These are phyloP conservation scores for Clathrus columnatus DNA, from an alignment of 768 basidiomycete genomes.

Conservation along the genomic window DNA sequence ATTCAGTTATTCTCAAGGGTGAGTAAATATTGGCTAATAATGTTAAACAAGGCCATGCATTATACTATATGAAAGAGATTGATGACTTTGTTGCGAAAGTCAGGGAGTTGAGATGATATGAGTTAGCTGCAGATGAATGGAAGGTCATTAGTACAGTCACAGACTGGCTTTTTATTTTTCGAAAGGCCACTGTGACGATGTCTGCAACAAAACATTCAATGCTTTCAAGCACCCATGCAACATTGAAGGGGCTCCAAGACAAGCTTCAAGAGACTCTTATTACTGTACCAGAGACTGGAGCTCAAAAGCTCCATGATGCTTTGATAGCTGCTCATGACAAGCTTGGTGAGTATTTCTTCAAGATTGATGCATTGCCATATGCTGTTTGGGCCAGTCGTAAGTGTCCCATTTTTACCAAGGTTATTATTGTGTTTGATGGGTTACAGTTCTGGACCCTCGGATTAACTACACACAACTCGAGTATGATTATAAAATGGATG, in stretches of 20 bases:
- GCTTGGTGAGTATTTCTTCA: slow-evolving; percentile 26
- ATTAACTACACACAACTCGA: not conserved
- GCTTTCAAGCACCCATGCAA: slow-evolving; percentile 24
- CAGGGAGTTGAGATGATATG: slow-evolving; percentile 14
- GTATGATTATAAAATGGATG: not conserved
- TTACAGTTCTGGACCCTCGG: not conserved
- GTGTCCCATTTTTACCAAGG: not conserved
- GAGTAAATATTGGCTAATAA: not conserved
- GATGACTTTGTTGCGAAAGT: slow-evolving; percentile 13
- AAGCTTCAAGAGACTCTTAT: slow-evolving; percentile 16
- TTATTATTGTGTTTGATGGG: not conserved
- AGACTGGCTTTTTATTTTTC: slow-evolving; percentile 22
- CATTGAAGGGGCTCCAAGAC: slow-evolving; percentile 27
- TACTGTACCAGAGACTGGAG: slow-evolving; percentile 12
- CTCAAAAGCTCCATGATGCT: slow-evolving; percentile 16
- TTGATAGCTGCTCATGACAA: slow-evolving; percentile 23
- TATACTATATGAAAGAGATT: slow-evolving; percentile 14
- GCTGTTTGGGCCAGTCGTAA: slow-evolving; percentile 26
- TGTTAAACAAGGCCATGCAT: slow-evolving; percentile 18
- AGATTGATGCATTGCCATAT: slow-evolving; percentile 12
- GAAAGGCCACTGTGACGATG: slow-evolving; percentile 26
- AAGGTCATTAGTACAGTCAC: slow-evolving; percentile 15
- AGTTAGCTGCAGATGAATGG: slow-evolving; percentile 22
- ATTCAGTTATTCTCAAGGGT: not conserved
- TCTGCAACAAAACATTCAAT: slow-evolving; percentile 23